phyloP scores from a whole-genome alignment of 495 filamentous ascomycete species.

The Glutinoglossum americanum region DNA sequence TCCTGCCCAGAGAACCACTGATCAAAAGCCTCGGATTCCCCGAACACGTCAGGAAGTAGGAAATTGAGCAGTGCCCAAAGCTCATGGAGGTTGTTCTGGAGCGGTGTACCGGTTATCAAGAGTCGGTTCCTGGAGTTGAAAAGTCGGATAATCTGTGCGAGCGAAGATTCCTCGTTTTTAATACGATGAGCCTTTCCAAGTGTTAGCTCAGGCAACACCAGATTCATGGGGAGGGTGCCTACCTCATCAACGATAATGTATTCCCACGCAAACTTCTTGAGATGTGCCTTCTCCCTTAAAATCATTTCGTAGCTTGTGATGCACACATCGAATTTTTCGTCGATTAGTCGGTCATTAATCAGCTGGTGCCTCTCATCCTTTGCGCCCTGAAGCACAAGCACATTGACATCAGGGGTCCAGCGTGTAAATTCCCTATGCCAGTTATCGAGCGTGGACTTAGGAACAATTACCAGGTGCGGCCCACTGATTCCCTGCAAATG shows the following conservation, averaged over 20 bases:
- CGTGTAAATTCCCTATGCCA: slow-evolving; percentile 86
- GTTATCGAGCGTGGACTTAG: slow-evolving; percentile 96
- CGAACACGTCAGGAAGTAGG: slow-evolving; percentile 90
- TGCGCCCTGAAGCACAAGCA: slow-evolving; percentile 82
- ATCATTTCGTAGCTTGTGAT: slow-evolving; percentile 97
- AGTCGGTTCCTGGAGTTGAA: slow-evolving; percentile 94
- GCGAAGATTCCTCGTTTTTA: slow-evolving; percentile 96
- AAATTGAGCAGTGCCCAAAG: slow-evolving; percentile 99
- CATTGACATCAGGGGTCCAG: slow-evolving; percentile 92
- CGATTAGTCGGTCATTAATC: slow-evolving; percentile 74
- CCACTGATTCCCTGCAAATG: slow-evolving; percentile 72
- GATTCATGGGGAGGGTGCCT: background rate
- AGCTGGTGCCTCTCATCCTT: slow-evolving; percentile 82
- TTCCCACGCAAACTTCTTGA: slow-evolving; percentile 98
- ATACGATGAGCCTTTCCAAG: slow-evolving; percentile 57
- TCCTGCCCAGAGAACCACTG: slow-evolving; percentile 89
- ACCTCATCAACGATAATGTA: slow-evolving; percentile 96
- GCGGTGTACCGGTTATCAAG: slow-evolving; percentile 87
- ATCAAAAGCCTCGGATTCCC: slow-evolving; percentile 93
- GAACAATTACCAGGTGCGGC: slow-evolving; percentile 85
- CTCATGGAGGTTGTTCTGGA: slow-evolving; percentile 97
- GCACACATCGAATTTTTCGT: slow-evolving; percentile 84
- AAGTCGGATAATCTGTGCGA: slow-evolving; percentile 89
- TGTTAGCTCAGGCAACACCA: background rate
- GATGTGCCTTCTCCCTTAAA: slow-evolving; percentile 76